Conservation (phyloP, 805 yeast genomes). For the Candida pini region DNA sequence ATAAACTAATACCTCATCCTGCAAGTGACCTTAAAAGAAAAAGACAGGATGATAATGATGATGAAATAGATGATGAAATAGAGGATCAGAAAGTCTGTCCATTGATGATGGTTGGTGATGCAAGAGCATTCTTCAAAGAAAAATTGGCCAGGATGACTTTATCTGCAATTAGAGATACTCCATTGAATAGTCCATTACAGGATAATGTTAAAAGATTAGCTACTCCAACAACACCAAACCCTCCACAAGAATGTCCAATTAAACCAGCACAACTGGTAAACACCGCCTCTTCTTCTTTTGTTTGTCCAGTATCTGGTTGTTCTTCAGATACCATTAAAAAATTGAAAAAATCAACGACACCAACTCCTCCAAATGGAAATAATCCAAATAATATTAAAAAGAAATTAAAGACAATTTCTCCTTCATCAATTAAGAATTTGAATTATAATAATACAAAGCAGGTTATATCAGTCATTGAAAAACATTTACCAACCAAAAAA, state of each 20-base stretch:
- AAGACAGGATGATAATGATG: slow-evolving; percentile 8
- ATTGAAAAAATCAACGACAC: not conserved
- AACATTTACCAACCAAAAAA: slow-evolving; percentile 47
- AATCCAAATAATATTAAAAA: slow-evolving; percentile 10
- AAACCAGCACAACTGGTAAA: no score
- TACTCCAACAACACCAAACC: not conserved
- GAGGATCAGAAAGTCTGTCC: slow-evolving; percentile 39
- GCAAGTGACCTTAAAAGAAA: slow-evolving; percentile 1
- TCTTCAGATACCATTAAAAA: slow-evolving; percentile 3
- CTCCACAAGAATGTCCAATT: no score
- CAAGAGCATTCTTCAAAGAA: slow-evolving; percentile 32
- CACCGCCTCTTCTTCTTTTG: not conserved
- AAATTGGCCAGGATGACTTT: slow-evolving; percentile 27
- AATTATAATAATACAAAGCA: slow-evolving; percentile 37
- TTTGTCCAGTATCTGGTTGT: slow-evolving; percentile 18
- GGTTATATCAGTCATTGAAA: slow-evolving; percentile 35
- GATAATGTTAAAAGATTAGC: slow-evolving; percentile 17
- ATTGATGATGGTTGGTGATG: slow-evolving; percentile 43
- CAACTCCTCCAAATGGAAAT: not conserved
- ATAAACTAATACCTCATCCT: slow-evolving; percentile 19
- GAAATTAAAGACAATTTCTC: slow-evolving; percentile 23
- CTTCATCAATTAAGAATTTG: slow-evolving; percentile 29
- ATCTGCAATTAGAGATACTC: slow-evolving; percentile 24
- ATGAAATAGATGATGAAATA: slow-evolving; percentile 21
- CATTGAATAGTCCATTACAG: slow-evolving; percentile 19